Evolutionary conservation across 306 rosid genomes (phyloP), one percentile per base, ranked within the genome.

Genomic region (Spatholobus suberectus): DNA sequence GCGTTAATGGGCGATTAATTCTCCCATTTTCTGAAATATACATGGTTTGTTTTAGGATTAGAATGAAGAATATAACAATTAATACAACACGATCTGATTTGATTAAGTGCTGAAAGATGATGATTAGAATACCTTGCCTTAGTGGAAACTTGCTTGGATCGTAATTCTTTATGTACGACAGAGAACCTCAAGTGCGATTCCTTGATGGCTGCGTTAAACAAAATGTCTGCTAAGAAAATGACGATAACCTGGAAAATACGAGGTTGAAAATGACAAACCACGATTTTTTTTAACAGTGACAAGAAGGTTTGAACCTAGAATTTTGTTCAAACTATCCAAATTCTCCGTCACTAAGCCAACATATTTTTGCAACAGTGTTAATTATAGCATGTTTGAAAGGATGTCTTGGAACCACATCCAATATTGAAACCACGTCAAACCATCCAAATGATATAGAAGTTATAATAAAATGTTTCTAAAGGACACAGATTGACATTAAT

Each of bases 101-200:
- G 44, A 34, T 37, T 34, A 32, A 63, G 49, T 37, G 27, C 27
- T 66, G 10, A n/a, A 37, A 37, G 0, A 37, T 37, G 13, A 67
- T 37, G 17, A 18, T 18, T 35, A 0, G 0, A 37, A 37, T 18
- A 37, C 38, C 37, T 67, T 67, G 32, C 32, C 27, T 8, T 12
- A 67, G 73, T 67, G 73, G 73, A 67, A 67, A 67, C 49, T 67
- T 67, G 73, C 73, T 67, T 67, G 51, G 3, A 37, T 67, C 8
- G 4, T 37, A 35, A 9, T 37, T 66, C 46, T 66, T 8, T 26
- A 59, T 66, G 26, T 63, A 32, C 24, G 5, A 27, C 1, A 27
- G 21, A 62, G 3, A 62, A 62, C 67, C 18, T 59, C 9, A 63
- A 5, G 3, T 35, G 26, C 46, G 46, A 15, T 65, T 65, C 46